phyloP scores from a whole-genome alignment of 352 stramenopile species.

The Pythium rhizo-oryzae region DNA sequence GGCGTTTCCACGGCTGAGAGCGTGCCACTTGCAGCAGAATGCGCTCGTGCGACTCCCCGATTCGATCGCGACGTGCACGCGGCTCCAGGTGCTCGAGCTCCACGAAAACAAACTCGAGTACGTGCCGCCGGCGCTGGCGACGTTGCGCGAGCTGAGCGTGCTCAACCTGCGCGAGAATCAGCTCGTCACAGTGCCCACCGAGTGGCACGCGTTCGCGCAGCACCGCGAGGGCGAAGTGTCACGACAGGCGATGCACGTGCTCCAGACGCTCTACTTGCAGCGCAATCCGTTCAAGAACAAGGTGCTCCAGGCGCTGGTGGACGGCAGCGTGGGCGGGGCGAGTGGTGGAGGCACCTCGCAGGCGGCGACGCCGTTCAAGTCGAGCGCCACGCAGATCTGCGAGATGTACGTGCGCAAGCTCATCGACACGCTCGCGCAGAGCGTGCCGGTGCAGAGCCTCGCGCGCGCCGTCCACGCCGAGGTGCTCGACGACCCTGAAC shows the following conservation, averaged over 20 bases:
- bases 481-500: background rate
- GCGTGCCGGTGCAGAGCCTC: constrained; percentile 13
- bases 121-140: constrained; percentile 34
- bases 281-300: constrained; percentile 47
- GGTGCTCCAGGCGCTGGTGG: constrained; percentile 40
- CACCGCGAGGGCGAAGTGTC: constrained; percentile 5
- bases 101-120: constrained; percentile 49
- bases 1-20: constrained; percentile 36
- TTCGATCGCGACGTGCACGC: constrained; percentile 36
- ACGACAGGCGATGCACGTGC: constrained; percentile 17
- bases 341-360: background rate
- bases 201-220: constrained; percentile 52
- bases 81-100: constrained; percentile 46
- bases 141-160: constrained; percentile 35
- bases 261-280: constrained; percentile 51
- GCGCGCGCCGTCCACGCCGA: constrained; percentile 17
- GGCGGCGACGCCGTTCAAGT: constrained; percentile 16
- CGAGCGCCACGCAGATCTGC: constrained; percentile 34
- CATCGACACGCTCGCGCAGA: constrained; percentile 37
- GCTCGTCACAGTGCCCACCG: constrained; percentile 42
- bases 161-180: constrained; percentile 58
- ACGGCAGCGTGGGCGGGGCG: constrained; percentile 25
- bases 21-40: constrained; percentile 52
- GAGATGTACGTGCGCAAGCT: constrained; percentile 59
- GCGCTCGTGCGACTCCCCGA: constrained; percentile 36